Evolutionary conservation across 148 eudicot genomes (phyloP).

Genomic region (Camellia lanceoleosa): DNA sequence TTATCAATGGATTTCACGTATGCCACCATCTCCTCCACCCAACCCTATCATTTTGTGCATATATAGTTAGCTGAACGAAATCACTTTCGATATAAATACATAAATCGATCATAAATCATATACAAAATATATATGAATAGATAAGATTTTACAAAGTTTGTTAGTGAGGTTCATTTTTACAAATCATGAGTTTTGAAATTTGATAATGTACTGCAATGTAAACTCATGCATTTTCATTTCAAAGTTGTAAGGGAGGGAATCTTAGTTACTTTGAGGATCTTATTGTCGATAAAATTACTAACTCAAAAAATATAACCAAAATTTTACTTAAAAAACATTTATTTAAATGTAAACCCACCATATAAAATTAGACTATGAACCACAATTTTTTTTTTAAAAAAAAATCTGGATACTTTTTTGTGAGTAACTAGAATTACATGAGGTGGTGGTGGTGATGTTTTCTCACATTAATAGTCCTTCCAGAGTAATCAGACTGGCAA

Average conservation of each 20-base stretch:
- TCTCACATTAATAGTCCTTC: constrained; percentile 31
- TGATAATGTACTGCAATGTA: too few species aligned
- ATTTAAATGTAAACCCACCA: too few species aligned
- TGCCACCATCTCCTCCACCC: constrained; percentile 38
- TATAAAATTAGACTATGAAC: too few species aligned
- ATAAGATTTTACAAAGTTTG: too few species aligned
- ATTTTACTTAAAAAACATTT: too few species aligned
- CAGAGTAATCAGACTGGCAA: constrained; percentile 33
- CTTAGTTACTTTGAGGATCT: too few species aligned
- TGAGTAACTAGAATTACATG: not conserved
- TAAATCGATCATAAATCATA: not conserved
- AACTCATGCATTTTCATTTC: too few species aligned
- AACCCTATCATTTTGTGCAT: constrained; percentile 15
- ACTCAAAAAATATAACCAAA: too few species aligned
- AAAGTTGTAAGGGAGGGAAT: too few species aligned
- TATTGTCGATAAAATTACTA: too few species aligned
- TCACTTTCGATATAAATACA: not conserved
- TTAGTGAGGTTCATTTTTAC: too few species aligned
- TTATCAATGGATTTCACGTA: constrained; percentile 30
- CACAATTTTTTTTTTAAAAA: not conserved
- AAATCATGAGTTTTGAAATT: too few species aligned
- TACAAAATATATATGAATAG: not conserved
- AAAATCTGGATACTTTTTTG: not conserved
- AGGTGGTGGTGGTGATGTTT: not conserved
- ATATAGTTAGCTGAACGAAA: not conserved